These are phyloP conservation scores for Glebionis coronaria DNA, from an alignment of 129 eudicot species.

Conservation along the genomic window DNA sequence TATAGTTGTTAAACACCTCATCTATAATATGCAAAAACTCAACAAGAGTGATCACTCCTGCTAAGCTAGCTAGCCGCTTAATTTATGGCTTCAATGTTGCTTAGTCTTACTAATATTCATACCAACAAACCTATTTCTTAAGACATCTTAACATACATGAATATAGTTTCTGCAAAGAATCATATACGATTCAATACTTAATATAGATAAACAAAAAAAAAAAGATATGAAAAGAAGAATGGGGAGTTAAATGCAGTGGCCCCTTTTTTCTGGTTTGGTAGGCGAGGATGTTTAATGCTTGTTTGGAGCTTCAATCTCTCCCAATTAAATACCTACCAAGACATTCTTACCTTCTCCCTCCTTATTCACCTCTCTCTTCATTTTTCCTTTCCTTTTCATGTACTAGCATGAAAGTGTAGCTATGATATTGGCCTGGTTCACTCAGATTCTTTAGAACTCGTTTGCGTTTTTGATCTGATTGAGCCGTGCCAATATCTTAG, in stretches of 20 bases:
- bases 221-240: not conserved
- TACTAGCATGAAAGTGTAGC: conserved; percentile 40
- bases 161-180: not conserved
- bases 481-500: conserved; percentile 83
- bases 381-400: conserved; percentile 1
- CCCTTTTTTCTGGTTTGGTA: conserved; percentile 44
- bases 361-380: conserved; percentile 19
- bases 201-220: not conserved
- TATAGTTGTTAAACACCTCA: too few relatives aligned
- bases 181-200: not conserved
- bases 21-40: too few relatives aligned
- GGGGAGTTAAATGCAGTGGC: conserved; percentile 45
- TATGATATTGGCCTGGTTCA: conserved; percentile 79
- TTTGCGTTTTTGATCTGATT: conserved; percentile 39
- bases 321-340: conserved; percentile 33
- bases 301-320: conserved; percentile 11
- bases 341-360: conserved; percentile 36
- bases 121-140: too few relatives aligned
- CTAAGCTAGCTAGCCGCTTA: too few relatives aligned
- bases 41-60: too few relatives aligned
- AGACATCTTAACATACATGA: not conserved
- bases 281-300: conserved; percentile 44
- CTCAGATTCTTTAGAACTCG: conserved; percentile 34
- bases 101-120: too few relatives aligned
- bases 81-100: too few relatives aligned